Evolutionary conservation across 805 yeast species (phyloP).

Genomic region (Metschnikowia borealis): DNA sequence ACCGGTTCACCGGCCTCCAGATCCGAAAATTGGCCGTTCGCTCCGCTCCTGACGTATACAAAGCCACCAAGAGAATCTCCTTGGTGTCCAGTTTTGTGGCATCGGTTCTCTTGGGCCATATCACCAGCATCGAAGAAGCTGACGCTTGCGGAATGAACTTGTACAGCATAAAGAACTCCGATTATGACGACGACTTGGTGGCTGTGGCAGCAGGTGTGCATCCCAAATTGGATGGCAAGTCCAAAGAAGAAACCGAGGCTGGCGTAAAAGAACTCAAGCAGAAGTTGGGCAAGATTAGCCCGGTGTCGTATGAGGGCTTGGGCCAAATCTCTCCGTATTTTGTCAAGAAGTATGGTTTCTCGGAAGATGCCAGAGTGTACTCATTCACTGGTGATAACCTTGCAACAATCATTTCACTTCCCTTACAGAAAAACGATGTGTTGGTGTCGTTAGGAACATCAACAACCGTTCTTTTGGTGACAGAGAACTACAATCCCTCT

Average conservation of each 20-base stretch:
- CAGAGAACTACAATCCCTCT: slow-evolving; percentile 73
- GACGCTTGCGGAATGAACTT: slow-evolving; percentile 95
- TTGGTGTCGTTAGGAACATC: slow-evolving; percentile 84
- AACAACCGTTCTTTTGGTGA: slow-evolving; percentile 81
- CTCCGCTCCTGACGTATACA: slow-evolving; percentile 48
- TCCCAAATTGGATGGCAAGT: slow-evolving; percentile 36
- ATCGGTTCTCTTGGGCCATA: slow-evolving; percentile 60
- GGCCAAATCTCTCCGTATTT: slow-evolving; percentile 61
- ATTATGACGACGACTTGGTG: slow-evolving; percentile 56
- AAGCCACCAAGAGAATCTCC: slow-evolving; percentile 57
- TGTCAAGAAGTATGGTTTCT: slow-evolving; percentile 60
- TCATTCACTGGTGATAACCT: slow-evolving; percentile 90
- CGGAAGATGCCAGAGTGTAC: slow-evolving; percentile 52
- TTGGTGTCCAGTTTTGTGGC: slow-evolving; percentile 78
- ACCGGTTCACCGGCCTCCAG: slow-evolving; percentile 90
- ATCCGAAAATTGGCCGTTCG: slow-evolving; percentile 66
- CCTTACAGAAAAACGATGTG: slow-evolving; percentile 70
- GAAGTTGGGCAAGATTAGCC: slow-evolving; percentile 53
- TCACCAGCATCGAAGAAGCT: slow-evolving; percentile 67
- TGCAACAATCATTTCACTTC: slow-evolving; percentile 82
- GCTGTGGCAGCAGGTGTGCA: slow-evolving; percentile 52
- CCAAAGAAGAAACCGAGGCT: slow-evolving; percentile 14
- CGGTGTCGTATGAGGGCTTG: slow-evolving; percentile 45
- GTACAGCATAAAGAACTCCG: slow-evolving; percentile 59
- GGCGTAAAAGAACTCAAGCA: slow-evolving; percentile 40